These are phyloP conservation scores for Porpolomopsis calyptriformis DNA, from an alignment of 768 basidiomycete genomes.

Conservation along the genomic window DNA sequence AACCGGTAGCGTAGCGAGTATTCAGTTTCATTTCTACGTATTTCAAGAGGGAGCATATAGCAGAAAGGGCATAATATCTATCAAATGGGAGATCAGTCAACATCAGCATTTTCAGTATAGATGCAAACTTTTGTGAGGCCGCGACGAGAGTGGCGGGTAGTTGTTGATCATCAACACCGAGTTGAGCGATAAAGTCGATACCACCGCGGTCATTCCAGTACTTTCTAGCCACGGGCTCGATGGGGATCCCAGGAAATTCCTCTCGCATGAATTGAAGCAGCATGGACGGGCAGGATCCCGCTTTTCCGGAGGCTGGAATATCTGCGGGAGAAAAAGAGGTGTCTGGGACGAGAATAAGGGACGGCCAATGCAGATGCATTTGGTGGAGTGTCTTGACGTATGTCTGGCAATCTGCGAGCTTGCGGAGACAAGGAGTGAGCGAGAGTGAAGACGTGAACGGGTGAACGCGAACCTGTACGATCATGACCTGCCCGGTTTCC, in stretches of 20 bases:
- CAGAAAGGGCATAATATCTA: slow-evolving; percentile 85
- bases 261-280: slow-evolving; percentile 65
- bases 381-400: slow-evolving; percentile 85
- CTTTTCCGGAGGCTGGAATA: slow-evolving; percentile 33
- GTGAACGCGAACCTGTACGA: slow-evolving; percentile 58
- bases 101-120: neutral
- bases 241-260: slow-evolving; percentile 55
- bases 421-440: slow-evolving; percentile 6
- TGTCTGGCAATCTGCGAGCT: slow-evolving; percentile 82
- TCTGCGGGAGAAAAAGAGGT: slow-evolving; percentile 61
- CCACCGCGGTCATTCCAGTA: slow-evolving; percentile 84
- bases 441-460: slow-evolving; percentile 2
- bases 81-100: neutral
- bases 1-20: slow-evolving; percentile 55
- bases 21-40: slow-evolving; percentile 63
- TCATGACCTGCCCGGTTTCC: slow-evolving; percentile 61
- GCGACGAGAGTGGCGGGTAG: slow-evolving; percentile 71
- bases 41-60: slow-evolving; percentile 80
- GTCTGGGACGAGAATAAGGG: slow-evolving; percentile 69
- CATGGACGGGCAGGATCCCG: slow-evolving; percentile 40
- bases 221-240: slow-evolving; percentile 64
- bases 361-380: slow-evolving; percentile 67
- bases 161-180: slow-evolving; percentile 74
- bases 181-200: slow-evolving; percentile 65
- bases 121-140: slow-evolving; percentile 65